phyloP scores from a whole-genome alignment of 2,329 filamentous ascomycete species.

The Trichoderma koningiopsis region DNA sequence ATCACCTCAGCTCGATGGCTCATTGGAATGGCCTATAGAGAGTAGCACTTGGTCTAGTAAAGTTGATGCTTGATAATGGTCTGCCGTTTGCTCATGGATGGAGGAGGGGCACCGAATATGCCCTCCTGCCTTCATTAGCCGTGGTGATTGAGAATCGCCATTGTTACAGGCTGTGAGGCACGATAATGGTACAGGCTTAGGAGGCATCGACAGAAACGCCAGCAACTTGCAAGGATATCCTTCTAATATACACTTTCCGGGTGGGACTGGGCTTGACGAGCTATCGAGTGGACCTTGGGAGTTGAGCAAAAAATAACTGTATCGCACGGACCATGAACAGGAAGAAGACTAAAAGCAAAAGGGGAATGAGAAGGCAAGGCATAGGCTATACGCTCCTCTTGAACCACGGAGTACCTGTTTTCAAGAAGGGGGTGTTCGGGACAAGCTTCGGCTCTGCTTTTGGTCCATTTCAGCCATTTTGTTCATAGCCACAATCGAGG shows the following conservation, averaged over 20 bases:
- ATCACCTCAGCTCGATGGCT: not conserved
- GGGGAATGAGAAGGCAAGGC: not conserved
- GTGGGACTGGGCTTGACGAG: not conserved
- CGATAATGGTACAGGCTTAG: not conserved
- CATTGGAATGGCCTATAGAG: not conserved
- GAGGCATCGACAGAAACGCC: not conserved
- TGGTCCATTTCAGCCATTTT: not conserved
- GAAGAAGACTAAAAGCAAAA: not conserved
- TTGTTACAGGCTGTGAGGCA: not conserved
- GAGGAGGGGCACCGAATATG: not conserved
- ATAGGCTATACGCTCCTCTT: not conserved
- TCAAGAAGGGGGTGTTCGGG: not conserved
- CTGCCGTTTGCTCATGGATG: not conserved
- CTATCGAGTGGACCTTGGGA: not conserved
- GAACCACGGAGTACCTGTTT: not conserved
- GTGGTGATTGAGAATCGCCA: not conserved
- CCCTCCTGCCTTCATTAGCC: slow-evolving; percentile 1
- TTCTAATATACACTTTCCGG: not conserved
- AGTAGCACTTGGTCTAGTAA: not conserved
- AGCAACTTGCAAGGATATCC: not conserved
- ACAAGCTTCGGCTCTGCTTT: not conserved
- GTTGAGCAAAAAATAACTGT: not conserved
- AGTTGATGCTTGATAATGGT: not conserved
- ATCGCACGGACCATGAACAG: not conserved
- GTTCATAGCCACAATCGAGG: not conserved